Evolutionary conservation across 345 rosid species (phyloP), one percentile per base, ranked within the genome.

Genomic region (Rhizophora apiculata): DNA sequence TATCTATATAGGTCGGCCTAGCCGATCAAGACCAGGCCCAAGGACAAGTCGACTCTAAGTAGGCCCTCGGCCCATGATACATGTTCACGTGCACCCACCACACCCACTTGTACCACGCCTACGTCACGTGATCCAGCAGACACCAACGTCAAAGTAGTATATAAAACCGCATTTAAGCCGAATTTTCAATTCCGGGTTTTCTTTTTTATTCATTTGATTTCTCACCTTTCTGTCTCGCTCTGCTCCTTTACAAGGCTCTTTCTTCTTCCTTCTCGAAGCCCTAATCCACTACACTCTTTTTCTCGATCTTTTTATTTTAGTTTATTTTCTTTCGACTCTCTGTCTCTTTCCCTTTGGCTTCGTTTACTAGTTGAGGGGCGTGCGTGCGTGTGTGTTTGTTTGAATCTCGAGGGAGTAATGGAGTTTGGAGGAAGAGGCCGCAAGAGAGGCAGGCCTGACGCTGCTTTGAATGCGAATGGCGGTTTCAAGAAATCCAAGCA

Each of bases 401-500:
- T 15, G 49, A 43, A 43, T 43, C 49, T 15, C 13, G 18, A 3
- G 16, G 3, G 5, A 43, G 49, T 43, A 43, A 27, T 56, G 60
- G 60, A 24, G 64, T 62, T 34, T 34, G 49, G 60, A 21, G 72
- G 76, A 15, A 67, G 71, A 26, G 68, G 48, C 43, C 77, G 77
- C 21, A 73, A 73, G 72, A 61, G 77, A 67, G 88, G 85, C 68
- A 85, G 92, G 69, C 39, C 78, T 53, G 90, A 86, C 48, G 80
- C 80, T 76, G 82, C 86, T 53, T 65, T 76, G 34, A 79, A 78
- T 73, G 79, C 79, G 60, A 92, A 90, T 85, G 96, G 98, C 49
- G 89, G 89, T 64, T 31, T 74, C 65, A 92, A 92, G 87, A 89
- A 80, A 83, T 60, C 81, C 60, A 90, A 79, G 80, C 89, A 82